phyloP scores from a whole-genome alignment of 2,329 filamentous ascomycete species.

The Colletotrichum gigasporum region DNA sequence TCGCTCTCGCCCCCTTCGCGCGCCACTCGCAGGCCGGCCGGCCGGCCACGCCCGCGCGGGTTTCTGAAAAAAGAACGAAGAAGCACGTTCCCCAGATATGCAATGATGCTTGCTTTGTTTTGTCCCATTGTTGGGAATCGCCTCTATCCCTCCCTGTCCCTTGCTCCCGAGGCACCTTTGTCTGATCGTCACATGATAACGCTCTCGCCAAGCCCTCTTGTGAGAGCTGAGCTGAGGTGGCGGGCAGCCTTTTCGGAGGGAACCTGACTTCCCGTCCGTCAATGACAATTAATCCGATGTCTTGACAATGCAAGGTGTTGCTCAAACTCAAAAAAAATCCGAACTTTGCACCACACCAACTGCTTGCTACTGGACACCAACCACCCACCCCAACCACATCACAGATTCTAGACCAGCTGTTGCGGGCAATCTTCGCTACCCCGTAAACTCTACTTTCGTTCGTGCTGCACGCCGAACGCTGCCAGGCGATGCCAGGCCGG shows the following conservation, averaged over 20 bases:
- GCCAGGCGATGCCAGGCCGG: conserved; percentile 17
- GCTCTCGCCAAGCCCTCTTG: not conserved
- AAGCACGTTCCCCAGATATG: not conserved
- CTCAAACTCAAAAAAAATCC: conserved; percentile 26
- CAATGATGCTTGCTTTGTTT: conserved; percentile 5
- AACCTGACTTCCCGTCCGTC: conserved; percentile 22
- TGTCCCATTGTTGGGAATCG: too few relatives aligned
- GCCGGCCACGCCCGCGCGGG: not conserved
- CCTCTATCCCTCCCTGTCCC: too few relatives aligned
- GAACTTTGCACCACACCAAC: conserved; percentile 13
- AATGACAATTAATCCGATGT: conserved; percentile 25
- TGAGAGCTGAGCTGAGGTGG: not conserved
- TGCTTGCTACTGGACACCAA: not conserved
- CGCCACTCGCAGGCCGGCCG: too few relatives aligned
- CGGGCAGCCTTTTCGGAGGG: not conserved
- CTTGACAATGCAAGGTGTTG: not conserved
- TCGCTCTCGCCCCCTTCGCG: not conserved
- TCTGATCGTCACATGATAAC: conserved; percentile 21
- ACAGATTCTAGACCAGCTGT: conserved; percentile 8
- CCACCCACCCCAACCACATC: not conserved
- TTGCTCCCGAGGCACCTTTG: conserved; percentile 2
- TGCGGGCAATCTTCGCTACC: not conserved
- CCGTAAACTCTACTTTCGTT: not conserved
- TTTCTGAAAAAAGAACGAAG: not conserved
- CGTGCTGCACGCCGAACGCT: too few relatives aligned